Base-by-base conservation (phyloP, 768 basidiomycete genomes). In the Termitomyces sp. region DNA sequence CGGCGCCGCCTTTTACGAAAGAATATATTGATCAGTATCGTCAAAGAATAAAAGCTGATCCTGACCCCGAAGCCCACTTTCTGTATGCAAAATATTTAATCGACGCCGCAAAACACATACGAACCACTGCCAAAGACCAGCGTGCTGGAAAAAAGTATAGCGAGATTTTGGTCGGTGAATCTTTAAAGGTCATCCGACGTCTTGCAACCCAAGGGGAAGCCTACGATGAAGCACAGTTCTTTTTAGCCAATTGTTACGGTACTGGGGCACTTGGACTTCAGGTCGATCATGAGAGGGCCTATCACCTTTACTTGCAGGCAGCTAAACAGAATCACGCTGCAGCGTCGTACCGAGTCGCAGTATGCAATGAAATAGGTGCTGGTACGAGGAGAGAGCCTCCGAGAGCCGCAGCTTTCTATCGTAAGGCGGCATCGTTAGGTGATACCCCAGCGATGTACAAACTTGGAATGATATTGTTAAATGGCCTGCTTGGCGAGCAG, bases 371-470 rank as follows among this genome's bases (percentile, higher is more conserved):
- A 72, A 92, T 98, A 66, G 97, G 97, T 28, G 95, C 94, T 3
- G 97, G 97, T 33, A 99, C 97, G 1, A 84, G 89, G 65, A 82
- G 87, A 66, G 96, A 98, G 68, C 87, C 87, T 0, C 80, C 86
- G 23, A 84, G 97, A 48, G 97, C 97, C 8, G 88, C 94, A 30
- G 88, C 94, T 5, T 98, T 99, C 70, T 98, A 98, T 75, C 87
- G 95, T 61, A 98, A 98, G 72, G 93, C 97, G 4, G 95, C 95
- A 9, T 94, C 94, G 1, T 77, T 98, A 38, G 95, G 95, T 20
- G 97, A 98, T 71, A 98, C 96, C 0, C 87, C 96, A 30, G 97
- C 95, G 3, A 99, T 98, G 97, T 98, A 97, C 78, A 98, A 98
- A 72, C 85, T 99, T n/a, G 95, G 95, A n/a, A 95, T 97, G 89